These are phyloP conservation scores for Bondarzewia mesenterica DNA, from an alignment of 1,284 basidiomycete genomes.

Conservation along the genomic window DNA sequence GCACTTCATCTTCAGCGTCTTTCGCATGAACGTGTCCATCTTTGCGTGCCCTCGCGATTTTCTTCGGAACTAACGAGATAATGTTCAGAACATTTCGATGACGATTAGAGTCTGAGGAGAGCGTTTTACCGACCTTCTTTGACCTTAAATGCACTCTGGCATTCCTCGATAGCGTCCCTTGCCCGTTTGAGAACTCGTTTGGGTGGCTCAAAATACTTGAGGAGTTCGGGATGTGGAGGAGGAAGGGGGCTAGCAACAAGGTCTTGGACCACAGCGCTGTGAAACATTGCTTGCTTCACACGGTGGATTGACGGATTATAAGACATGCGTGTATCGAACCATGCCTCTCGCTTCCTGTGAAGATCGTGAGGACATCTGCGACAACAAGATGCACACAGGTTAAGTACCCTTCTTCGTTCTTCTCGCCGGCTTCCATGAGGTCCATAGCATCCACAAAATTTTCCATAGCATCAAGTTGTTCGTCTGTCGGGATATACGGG, in stretches of 20 bases:
- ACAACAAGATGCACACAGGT: not conserved
- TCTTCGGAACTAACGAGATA: conserved; percentile 46
- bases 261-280: conserved; percentile 73
- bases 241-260: conserved; percentile 69
- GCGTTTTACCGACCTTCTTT: conserved; percentile 48
- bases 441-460: conserved; percentile 83
- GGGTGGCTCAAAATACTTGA: conserved; percentile 80
- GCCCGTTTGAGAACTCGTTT: conserved; percentile 55
- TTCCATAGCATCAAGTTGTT: conserved; percentile 79
- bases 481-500: conserved; percentile 75
- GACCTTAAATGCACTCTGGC: conserved; percentile 63
- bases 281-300: conserved; percentile 87
- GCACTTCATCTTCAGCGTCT: conserved; percentile 47
- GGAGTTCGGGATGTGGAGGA: conserved; percentile 77
- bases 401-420: conserved; percentile 61
- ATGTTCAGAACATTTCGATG: not conserved
- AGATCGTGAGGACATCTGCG: not conserved
- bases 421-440: conserved; percentile 65
- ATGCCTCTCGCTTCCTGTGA: conserved; percentile 49
- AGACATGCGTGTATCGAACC: conserved; percentile 73
- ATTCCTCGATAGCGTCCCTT: conserved; percentile 46
- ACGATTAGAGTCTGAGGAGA: not conserved
- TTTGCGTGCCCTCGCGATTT: conserved; percentile 38
- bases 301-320: conserved; percentile 91
- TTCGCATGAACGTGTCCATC: conserved; percentile 51